Evolutionary conservation across 495 filamentous ascomycete genomes (phyloP), one percentile per base, ranked within the genome.

Genomic region (Penicillium bovifimosum): DNA sequence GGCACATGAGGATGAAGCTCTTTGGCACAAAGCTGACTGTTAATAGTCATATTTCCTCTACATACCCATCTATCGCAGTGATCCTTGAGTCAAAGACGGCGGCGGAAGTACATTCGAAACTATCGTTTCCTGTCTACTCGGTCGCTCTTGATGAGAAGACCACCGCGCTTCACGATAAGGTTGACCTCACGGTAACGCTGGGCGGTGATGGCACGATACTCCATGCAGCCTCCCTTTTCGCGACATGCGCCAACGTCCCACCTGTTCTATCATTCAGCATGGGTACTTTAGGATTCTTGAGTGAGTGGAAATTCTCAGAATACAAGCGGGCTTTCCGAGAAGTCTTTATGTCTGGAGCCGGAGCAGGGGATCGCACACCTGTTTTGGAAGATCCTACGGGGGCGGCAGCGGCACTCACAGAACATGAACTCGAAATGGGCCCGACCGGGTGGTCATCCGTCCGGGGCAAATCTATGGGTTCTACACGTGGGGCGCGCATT

Each of bases 181-280:
- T 89, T 11, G 93, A 98, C 59, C 75, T 96, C 24, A 85, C 87
- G 2, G 81, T 88, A 33, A 97, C 95, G 0, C 79, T 98, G 40
- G 93, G 93, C 35, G 93, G 93, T 52, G 93, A 98, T 70, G 93
- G 93, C 38, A 98, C 93, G 6, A 96, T 98, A 41, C 71, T 98
- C 16, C 91, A 86, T 53, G 93, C 93, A 9, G 85, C 90, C 3
- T 95, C 89, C 17, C 78, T 98, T 11, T 98, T 97, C 71, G 86
- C 88, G 13, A 86, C 84, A n/a, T 83, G 86, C 20, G 68, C 79
- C 36, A 80, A 82, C 35, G 91, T 97, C 0, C 93, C 93, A 0
- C 93, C 95, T 0, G 85, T 97, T n/a, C 75, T 98, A 18, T 86
- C 86, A 9, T 98, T 98, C 69, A 92, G 89, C 64, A 96, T 98